phyloP scores from a whole-genome alignment of 83 land plant species.

The Thuja plicata region DNA sequence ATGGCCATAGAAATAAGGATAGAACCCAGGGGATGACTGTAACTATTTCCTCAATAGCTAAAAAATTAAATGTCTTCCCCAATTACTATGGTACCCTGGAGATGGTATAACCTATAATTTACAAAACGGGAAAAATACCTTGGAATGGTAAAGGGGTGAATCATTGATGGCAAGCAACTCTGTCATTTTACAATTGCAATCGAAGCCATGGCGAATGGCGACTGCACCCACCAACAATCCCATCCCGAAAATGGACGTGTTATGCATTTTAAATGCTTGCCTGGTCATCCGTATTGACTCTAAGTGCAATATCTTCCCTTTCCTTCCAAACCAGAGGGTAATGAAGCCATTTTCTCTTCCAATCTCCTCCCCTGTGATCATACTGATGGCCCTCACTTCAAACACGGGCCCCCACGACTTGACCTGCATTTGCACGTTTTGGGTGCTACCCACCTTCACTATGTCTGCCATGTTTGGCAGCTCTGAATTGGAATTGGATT shows the following conservation, averaged over 20 bases:
- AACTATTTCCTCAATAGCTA: too few relatives aligned
- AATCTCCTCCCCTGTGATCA: slow-evolving; percentile 40
- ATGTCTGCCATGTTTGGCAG: slow-evolving; percentile 62
- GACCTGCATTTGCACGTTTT: slow-evolving; percentile 52
- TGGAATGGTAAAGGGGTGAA: slow-evolving; percentile 67
- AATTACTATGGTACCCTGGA: not conserved
- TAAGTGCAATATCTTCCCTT: slow-evolving; percentile 62
- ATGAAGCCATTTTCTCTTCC: slow-evolving; percentile 79
- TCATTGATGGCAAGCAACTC: slow-evolving; percentile 93
- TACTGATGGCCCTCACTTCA: slow-evolving; percentile 46
- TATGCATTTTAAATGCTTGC: slow-evolving; percentile 54
- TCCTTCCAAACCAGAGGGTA: slow-evolving; percentile 60
- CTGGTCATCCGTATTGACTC: slow-evolving; percentile 70
- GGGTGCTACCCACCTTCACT: slow-evolving; percentile 29
- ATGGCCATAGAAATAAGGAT: too few relatives aligned
- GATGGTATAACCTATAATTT: too few relatives aligned
- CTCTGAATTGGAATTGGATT: not conserved
- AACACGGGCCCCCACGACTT: slow-evolving; percentile 74
- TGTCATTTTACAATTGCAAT: slow-evolving; percentile 60
- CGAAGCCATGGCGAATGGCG: slow-evolving; percentile 75
- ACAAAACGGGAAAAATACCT: slow-evolving; percentile 21
- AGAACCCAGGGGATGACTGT: too few relatives aligned
- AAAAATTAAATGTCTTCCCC: not conserved
- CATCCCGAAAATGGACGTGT: slow-evolving; percentile 70
- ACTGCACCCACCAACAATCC: slow-evolving; percentile 81